A percentile compares a stretch with the other conserved stretches of the same genome.
Evolutionary conservation across 768 basidiomycete genomes (phyloP).

Genomic region (Suillus discolor): DNA sequence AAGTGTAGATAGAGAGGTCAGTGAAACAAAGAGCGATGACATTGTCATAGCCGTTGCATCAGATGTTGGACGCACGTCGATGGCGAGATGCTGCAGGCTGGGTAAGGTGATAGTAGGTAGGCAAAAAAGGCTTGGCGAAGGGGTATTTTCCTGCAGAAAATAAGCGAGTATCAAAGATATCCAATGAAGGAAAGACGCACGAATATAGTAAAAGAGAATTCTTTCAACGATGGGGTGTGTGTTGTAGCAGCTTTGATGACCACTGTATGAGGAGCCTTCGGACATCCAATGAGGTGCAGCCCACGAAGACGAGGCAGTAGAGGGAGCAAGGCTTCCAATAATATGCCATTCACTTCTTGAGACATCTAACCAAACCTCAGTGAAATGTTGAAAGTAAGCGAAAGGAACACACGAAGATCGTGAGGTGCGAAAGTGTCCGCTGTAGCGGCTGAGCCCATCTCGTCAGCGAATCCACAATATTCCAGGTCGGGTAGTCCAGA

Average conservation of each 20-base stretch:
- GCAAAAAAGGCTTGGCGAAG: conserved; percentile 11
- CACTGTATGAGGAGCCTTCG: conserved; percentile 52
- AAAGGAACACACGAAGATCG: conserved; percentile 54
- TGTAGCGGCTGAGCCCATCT: conserved; percentile 51
- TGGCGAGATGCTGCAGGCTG: conserved; percentile 50
- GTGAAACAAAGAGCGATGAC: background rate
- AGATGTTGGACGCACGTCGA: conserved; percentile 48
- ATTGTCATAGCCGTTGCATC: conserved; percentile 6
- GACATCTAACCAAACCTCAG: conserved; percentile 45
- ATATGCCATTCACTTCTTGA: conserved; percentile 51
- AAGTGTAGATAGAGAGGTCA: conserved; percentile 10
- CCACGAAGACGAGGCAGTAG: conserved; percentile 56
- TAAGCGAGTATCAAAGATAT: conserved; percentile 8
- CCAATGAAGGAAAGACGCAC: conserved; percentile 39
- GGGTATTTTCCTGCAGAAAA: conserved; percentile 17
- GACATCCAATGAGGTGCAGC: conserved; percentile 64
- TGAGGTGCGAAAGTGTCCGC: conserved; percentile 52
- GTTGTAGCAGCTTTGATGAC: conserved; percentile 46
- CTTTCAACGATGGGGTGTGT: conserved; percentile 58
- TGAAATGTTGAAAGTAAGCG: background rate
- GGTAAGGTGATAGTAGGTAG: conserved; percentile 36
- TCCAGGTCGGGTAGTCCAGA: conserved; percentile 66
- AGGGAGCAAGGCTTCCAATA: conserved; percentile 49
- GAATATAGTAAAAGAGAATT: conserved; percentile 60
- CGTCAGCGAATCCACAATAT: conserved; percentile 59